These are phyloP conservation scores for Xylariaceae sp. DNA, from an alignment of 2,329 filamentous ascomycete species.

Conservation along the genomic window DNA sequence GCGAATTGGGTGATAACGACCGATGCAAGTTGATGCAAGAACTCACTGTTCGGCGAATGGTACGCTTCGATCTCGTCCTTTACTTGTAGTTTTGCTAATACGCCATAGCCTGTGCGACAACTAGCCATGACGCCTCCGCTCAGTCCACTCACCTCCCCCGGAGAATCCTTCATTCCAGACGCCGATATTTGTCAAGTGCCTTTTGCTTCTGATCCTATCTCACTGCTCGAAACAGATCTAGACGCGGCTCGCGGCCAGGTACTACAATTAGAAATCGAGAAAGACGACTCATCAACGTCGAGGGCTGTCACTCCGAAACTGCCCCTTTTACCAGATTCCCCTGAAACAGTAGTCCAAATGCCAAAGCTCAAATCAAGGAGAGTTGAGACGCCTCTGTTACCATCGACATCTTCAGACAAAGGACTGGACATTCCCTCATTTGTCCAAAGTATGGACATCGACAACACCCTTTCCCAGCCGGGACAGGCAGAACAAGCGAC, in stretches of 20 bases:
- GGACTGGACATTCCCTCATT: conserved; percentile 10
- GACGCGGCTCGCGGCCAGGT: conserved; percentile 19
- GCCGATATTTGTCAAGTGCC: conserved; percentile 23
- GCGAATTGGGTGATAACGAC: conserved; percentile 16
- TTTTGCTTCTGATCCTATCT: conserved; percentile 23
- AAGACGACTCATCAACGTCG: neutral
- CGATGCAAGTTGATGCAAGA: conserved; percentile 9
- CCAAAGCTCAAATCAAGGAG: conserved; percentile 18
- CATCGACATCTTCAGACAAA: conserved; percentile 6
- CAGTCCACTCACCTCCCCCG: conserved; percentile 13
- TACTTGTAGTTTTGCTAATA: conserved; percentile 3
- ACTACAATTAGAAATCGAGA: conserved; percentile 10
- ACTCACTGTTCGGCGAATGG: conserved; percentile 5
- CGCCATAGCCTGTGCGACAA: conserved; percentile 15
- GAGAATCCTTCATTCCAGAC: conserved; percentile 23
- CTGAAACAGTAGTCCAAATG: conserved; percentile 2
- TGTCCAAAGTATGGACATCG: conserved; percentile 17
- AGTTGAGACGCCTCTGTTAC: conserved; percentile 26
- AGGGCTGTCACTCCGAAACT: conserved; percentile 4
- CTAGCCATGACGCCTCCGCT: conserved; percentile 27
- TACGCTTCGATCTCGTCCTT: conserved; percentile 5
- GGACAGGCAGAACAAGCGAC: neutral
- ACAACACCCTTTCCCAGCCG: conserved; percentile 9
- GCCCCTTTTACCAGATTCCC: conserved; percentile 11
- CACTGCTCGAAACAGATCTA: conserved; percentile 26